Base-by-base conservation (phyloP, 768 basidiomycete genomes). In the Trametes elegans region DNA sequence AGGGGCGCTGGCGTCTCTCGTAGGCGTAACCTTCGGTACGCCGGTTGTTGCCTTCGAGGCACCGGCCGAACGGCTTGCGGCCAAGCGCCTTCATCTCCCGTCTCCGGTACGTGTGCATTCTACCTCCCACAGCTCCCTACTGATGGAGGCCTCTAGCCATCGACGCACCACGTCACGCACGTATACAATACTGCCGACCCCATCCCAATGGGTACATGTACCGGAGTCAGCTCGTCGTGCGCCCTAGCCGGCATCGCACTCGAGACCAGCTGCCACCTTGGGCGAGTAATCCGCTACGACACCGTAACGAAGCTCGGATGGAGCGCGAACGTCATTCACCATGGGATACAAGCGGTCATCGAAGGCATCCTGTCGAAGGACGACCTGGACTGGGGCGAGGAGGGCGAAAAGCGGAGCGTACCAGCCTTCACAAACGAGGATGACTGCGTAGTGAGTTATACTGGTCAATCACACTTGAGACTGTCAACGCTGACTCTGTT, bases 101-200 rank as follows among this genome's bases (percentile, higher is more conserved):
- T 76, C 83, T 7, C 92, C 94, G 2, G 93, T 93, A 60, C 53
- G 81, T 72, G n/a, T 41, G 3, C 14, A 27, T 44, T 35, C 14
- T 41, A 3, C 9, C 6, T 16, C 26, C 28, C 18, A n/a, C 5
- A 9, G 5, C 23, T 28, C 16, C 45, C 27, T 10, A 13, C 26
- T 49, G 19, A 48, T 23, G 53, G 55, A 2, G 63, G 27, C 23
- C 29, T 34, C 5, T 9, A 89, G 87, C 88, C 86, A 0, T 84
- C 85, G 1, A 77, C 77, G 0, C 81, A 84, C 3, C 88, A 90
- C 59, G 76, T 96, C 36, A 93, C 88, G 0, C 93, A 98, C 64
- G 77, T 98, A 7, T 96, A 90, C 64, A 88, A 98, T 66, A 98
- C 89, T 1, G 95, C 88, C 19, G 96, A 98, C 76, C 95, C 95